Conservation (phyloP, 257 asterid species). For the Solanum appendiculatum region DNA sequence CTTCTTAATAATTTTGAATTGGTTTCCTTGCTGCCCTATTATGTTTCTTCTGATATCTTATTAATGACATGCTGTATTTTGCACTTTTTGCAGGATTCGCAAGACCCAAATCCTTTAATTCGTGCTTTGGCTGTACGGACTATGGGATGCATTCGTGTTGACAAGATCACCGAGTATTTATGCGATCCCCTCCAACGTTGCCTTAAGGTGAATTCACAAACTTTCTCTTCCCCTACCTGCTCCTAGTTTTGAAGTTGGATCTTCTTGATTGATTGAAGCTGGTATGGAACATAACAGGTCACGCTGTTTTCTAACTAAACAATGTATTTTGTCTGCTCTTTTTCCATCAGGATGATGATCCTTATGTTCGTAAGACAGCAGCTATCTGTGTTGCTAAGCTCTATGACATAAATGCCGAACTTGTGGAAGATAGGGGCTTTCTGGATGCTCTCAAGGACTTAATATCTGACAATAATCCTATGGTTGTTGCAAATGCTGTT, state of each 20-base stretch:
- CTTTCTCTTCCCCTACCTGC: background rate
- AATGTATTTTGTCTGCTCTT: conserved; percentile 8
- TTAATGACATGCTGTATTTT: background rate
- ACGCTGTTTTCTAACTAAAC: background rate
- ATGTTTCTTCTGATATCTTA: background rate
- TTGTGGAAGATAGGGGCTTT: conserved; percentile 98
- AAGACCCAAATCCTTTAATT: conserved; percentile 96
- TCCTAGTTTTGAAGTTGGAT: conserved; percentile 2
- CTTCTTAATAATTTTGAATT: background rate
- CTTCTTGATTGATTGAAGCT: background rate
- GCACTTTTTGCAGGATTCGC: conserved; percentile 66
- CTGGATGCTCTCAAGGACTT: conserved; percentile 96
- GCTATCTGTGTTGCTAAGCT: conserved; percentile 99
- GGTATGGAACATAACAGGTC: background rate
- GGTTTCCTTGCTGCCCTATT: background rate
- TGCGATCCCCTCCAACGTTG: conserved; percentile 98
- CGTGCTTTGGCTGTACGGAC: conserved; percentile 99
- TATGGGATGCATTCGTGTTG: conserved; percentile 99
- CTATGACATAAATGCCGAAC: conserved; percentile 95
- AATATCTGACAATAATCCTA: conserved; percentile 97
- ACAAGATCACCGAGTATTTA: conserved; percentile 91
- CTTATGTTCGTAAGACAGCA: conserved; percentile 98
- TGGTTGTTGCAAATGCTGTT: conserved; percentile 99
- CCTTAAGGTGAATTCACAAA: conserved; percentile 58
- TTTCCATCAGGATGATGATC: conserved; percentile 88